phyloP scores from a whole-genome alignment of 345 rosid genomes.

The Euphorbia lathyris region DNA sequence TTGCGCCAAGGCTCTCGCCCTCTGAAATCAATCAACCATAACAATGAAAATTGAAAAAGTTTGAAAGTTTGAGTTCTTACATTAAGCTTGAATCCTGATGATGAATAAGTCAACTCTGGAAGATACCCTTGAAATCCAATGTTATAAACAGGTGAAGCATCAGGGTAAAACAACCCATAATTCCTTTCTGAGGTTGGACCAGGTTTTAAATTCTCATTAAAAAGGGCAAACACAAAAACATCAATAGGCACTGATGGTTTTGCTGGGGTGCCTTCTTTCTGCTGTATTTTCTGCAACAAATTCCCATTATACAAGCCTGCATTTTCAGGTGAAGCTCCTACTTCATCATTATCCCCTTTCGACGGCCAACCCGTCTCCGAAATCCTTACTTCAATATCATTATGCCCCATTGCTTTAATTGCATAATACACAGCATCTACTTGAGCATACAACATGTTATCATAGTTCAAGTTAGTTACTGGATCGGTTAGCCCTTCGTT shows the following conservation, averaged over 20 bases:
- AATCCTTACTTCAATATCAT: conserved; percentile 54
- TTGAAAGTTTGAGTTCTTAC: conserved; percentile 30
- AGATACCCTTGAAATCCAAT: conserved; percentile 63
- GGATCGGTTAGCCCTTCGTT: conserved; percentile 66
- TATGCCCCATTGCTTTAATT: conserved; percentile 67
- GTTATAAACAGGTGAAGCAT: conserved; percentile 77
- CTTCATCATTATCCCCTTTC: conserved; percentile 65
- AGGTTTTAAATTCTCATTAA: conserved; percentile 82
- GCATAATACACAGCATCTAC: conserved; percentile 86
- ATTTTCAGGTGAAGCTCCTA: conserved; percentile 72
- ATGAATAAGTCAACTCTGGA: conserved; percentile 46
- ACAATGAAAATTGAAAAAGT: neutral
- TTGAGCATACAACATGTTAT: conserved; percentile 94
- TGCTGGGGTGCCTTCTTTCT: conserved; percentile 71
- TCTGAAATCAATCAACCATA: too few species aligned
- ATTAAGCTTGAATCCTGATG: conserved; percentile 37
- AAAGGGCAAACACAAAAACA: conserved; percentile 76
- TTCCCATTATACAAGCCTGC: conserved; percentile 75
- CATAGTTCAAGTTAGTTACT: conserved; percentile 59
- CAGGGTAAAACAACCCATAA: conserved; percentile 78
- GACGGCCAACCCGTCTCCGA: conserved; percentile 99
- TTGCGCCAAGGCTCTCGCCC: too few species aligned
- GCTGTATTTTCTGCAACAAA: conserved; percentile 44
- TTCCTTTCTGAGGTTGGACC: conserved; percentile 92
- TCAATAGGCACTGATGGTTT: conserved; percentile 67